Percentiles rank a stretch among this genome's conserved stretches.
These are phyloP conservation scores for Trypanosomatidae sp. DNA, from an alignment of 208 protist species.

Conservation along the genomic window DNA sequence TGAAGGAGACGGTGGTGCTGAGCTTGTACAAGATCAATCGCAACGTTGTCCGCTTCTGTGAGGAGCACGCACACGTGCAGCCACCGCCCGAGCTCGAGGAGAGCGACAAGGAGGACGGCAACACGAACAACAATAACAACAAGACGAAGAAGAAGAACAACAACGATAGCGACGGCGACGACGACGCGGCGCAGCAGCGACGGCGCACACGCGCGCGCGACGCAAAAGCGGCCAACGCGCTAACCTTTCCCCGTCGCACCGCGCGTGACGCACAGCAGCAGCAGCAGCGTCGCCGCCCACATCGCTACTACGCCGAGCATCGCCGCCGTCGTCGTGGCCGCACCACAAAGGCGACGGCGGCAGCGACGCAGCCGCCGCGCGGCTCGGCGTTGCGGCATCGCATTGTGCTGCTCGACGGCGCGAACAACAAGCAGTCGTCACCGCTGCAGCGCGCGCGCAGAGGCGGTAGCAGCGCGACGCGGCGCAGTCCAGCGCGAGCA, in stretches of 20 bases:
- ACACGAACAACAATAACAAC: not conserved
- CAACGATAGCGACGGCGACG: not conserved
- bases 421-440: no score
- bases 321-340: no score
- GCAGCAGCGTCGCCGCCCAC: no score
- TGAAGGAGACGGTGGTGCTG: constrained; percentile 69
- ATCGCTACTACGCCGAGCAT: no score
- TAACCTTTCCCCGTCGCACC: not conserved
- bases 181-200: not conserved
- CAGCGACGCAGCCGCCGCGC: no score
- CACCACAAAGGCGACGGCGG: no score
- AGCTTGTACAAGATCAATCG: constrained; percentile 76
- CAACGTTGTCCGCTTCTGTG: constrained; percentile 62
- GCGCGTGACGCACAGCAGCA: not conserved
- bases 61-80: constrained; percentile 37
- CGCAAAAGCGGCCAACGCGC: not conserved
- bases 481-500: no score
- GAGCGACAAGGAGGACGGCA: constrained; percentile 4
- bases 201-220: not conserved
- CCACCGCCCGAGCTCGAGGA: constrained; percentile 20
- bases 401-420: no score
- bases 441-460: no score
- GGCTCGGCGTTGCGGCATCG: no score
- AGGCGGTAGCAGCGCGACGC: no score
- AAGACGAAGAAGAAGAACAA: not conserved